These are phyloP conservation scores for Raffaelea arxii DNA, from an alignment of 2,329 filamentous ascomycete species.

Conservation along the genomic window DNA sequence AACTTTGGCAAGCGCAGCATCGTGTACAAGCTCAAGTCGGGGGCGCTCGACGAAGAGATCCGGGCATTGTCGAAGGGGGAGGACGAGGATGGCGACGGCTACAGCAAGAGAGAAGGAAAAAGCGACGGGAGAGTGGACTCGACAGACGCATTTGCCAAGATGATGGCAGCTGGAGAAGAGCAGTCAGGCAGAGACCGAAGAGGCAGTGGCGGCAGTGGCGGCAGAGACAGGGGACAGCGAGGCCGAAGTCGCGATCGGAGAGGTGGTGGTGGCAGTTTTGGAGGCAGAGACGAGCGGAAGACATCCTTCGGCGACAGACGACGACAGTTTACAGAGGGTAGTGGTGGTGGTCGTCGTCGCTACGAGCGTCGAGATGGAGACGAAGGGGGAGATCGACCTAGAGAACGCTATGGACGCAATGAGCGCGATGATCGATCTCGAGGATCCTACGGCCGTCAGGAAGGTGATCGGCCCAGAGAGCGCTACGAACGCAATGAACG, in stretches of 20 bases:
- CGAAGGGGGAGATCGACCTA: no score
- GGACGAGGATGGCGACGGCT: neutral
- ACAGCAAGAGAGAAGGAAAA: neutral
- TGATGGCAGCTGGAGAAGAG: neutral
- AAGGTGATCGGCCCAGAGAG: no score
- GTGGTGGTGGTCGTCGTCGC: no score
- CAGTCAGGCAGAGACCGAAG: neutral
- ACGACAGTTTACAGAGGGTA: neutral
- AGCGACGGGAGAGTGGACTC: neutral
- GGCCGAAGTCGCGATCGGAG: neutral
- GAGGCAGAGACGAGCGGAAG: neutral
- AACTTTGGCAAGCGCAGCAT: conserved; percentile 45
- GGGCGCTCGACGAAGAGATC: conserved; percentile 25
- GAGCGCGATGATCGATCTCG: no score
- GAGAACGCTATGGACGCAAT: no score
- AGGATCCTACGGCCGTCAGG: no score
- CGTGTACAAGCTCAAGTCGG: conserved; percentile 44
- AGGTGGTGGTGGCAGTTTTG: neutral
- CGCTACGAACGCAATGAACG: no score
- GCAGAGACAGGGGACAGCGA: neutral
- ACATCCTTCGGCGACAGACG: neutral
- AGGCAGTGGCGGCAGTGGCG: neutral
- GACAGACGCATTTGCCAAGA: neutral
- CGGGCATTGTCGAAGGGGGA: conserved; percentile 9
- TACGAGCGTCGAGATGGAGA: conserved; percentile 6